Conservation (phyloP, 768 basidiomycete genomes). For the Calocybe cyanea region DNA sequence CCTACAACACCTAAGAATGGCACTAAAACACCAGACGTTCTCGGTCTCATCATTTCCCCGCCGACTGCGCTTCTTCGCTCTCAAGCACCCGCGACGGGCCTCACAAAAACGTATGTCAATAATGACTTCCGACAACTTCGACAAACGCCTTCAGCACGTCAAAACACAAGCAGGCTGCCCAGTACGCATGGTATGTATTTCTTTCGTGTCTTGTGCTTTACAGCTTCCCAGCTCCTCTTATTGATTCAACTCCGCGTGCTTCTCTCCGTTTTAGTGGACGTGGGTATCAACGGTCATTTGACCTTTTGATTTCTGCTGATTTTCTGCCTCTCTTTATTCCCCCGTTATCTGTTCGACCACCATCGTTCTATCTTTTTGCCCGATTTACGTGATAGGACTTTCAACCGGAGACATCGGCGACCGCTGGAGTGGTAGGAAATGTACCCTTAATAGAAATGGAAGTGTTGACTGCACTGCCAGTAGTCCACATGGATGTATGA, state of each 20-base stretch:
- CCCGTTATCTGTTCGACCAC: not conserved
- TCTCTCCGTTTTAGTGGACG: constrained; percentile 30
- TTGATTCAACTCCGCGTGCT: not conserved
- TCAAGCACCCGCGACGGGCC: constrained; percentile 56
- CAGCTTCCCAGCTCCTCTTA: not conserved
- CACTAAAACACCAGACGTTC: constrained; percentile 41
- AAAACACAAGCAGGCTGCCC: constrained; percentile 83
- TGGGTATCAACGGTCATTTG: constrained; percentile 34
- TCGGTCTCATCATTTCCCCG: constrained; percentile 59
- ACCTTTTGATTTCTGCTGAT: constrained; percentile 17
- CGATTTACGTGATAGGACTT: constrained; percentile 4
- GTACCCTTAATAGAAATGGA: not conserved
- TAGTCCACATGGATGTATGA: not conserved
- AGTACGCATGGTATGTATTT: constrained; percentile 68
- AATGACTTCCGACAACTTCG: constrained; percentile 82
- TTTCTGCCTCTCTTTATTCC: not conserved
- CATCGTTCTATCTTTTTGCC: not conserved
- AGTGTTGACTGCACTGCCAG: not conserved
- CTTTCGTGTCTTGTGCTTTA: constrained; percentile 1
- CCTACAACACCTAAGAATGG: constrained; percentile 48
- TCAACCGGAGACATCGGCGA: constrained; percentile 2
- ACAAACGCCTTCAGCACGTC: constrained; percentile 60
- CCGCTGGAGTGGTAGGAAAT: constrained; percentile 6
- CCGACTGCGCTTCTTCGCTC: constrained; percentile 61
- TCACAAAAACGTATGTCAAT: constrained; percentile 78